Evolutionary conservation across 192 early-diverging fungal species (phyloP).

Genomic region (Anaeromyces robustus): DNA sequence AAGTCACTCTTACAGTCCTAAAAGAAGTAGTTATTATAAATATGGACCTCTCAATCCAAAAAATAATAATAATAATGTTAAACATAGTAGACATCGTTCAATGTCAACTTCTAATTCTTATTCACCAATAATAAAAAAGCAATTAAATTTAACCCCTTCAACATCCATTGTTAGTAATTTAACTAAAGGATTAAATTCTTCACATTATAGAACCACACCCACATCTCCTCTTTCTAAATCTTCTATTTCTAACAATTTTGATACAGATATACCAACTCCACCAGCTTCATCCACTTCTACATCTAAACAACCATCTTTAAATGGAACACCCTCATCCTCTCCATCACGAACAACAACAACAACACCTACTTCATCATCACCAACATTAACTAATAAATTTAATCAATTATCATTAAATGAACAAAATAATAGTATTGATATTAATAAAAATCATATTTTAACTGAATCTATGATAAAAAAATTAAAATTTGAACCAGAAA

Average conservation of each 20-base stretch:
- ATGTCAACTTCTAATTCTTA: not conserved
- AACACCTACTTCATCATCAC: no score
- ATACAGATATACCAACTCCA: not conserved
- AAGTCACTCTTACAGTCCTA: not conserved
- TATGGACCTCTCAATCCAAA: not conserved
- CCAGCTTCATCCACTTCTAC: not conserved
- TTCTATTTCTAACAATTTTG: not conserved
- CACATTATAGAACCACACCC: not conserved
- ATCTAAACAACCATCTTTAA: not conserved
- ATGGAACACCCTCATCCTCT: not conserved
- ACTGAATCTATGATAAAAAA: not conserved
- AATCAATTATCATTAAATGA: no score
- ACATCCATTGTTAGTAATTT: not conserved
- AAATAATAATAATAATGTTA: not conserved
- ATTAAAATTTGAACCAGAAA: not conserved
- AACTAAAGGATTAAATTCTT: not conserved
- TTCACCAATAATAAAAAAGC: not conserved
- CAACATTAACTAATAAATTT: no score
- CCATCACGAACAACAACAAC: no score
- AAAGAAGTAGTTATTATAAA: not conserved
- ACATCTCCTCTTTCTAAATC: not conserved
- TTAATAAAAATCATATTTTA: no score
- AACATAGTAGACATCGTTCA: not conserved
- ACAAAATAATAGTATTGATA: no score
- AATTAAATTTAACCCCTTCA: not conserved